Percentiles rank a stretch among this genome's conserved stretches.
Evolutionary conservation across 768 basidiomycete species (phyloP).

Genomic region (Boletus vermiculosoides): DNA sequence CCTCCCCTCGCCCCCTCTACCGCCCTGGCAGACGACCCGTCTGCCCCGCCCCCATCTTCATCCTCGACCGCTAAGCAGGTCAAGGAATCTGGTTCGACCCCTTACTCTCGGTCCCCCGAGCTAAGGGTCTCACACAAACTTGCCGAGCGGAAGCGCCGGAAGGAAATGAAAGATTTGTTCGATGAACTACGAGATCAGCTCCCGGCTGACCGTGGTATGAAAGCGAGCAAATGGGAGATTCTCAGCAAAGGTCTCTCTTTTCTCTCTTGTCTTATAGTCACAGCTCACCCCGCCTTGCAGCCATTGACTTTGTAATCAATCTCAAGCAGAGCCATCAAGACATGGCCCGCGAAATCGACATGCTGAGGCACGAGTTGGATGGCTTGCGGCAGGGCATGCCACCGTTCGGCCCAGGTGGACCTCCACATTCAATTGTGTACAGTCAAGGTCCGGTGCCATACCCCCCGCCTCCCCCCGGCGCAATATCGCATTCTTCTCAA

Average conservation of each 20-base stretch:
- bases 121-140: constrained; percentile 94
- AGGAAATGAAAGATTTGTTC: constrained; percentile 99
- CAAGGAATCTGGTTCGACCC: constrained; percentile 61
- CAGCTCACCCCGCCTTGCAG: constrained; percentile 36
- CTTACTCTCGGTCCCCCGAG: constrained; percentile 95
- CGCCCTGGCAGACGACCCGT: constrained; percentile 41
- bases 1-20: constrained; percentile 39
- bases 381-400: constrained; percentile 57
- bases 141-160: constrained; percentile 93
- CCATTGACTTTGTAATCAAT: constrained; percentile 83
- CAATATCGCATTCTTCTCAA: constrained; percentile 43
- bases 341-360: constrained; percentile 75
- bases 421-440: constrained; percentile 52
- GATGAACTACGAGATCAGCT: constrained; percentile 93
- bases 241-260: constrained; percentile 78
- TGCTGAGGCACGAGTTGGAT: constrained; percentile 74
- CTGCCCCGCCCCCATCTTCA: constrained; percentile 36
- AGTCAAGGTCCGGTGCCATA: constrained; percentile 48
- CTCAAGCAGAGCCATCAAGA: constrained; percentile 78
- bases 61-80: constrained; percentile 35
- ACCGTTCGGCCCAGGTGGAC: constrained; percentile 48
- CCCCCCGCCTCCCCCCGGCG: constrained; percentile 44
- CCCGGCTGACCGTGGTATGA: constrained; percentile 90
- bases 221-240: constrained; percentile 99
- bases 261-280: background rate